These are phyloP conservation scores for Pleurozium schreberi DNA, from an alignment of 225 moss, liverwort and hornwort genomes.

Conservation along the genomic window DNA sequence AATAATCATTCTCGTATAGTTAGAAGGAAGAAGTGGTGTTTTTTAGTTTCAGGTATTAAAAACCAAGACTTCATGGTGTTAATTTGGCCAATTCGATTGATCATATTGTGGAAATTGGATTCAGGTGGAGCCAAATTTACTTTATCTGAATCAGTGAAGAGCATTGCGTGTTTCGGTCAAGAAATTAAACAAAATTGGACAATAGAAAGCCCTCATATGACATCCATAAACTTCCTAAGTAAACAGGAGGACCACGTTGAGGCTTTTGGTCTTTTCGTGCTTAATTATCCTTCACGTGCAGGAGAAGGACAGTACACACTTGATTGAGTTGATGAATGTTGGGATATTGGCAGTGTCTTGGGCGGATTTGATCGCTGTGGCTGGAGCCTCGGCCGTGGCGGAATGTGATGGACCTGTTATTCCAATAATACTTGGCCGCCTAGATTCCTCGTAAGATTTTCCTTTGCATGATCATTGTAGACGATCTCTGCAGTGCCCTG, in stretches of 20 bases:
- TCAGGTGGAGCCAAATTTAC: not conserved
- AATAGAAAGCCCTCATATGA: not conserved
- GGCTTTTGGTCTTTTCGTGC: not conserved
- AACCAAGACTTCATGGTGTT: not conserved
- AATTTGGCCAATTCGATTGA: not conserved
- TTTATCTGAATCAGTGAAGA: not conserved
- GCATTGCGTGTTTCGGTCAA: not conserved
- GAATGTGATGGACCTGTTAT: slow-evolving; percentile 86
- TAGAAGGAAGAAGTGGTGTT: not conserved
- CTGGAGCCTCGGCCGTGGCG: slow-evolving; percentile 81
- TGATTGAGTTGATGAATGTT: slow-evolving; percentile 6
- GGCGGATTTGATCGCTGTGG: slow-evolving; percentile 93
- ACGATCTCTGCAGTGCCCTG: not conserved
- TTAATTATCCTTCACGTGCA: not conserved
- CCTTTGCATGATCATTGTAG: not conserved
- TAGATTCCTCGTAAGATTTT: slow-evolving; percentile 57
- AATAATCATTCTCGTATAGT: not conserved
- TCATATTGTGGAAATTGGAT: not conserved
- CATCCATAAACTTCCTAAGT: not conserved
- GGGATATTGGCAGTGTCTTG: slow-evolving; percentile 63
- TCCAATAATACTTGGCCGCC: slow-evolving; percentile 57
- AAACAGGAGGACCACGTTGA: not conserved
- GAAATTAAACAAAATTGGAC: not conserved
- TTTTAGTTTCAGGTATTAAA: not conserved
- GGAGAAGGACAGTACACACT: not conserved